phyloP scores from a whole-genome alignment of 2,329 filamentous ascomycete genomes.

The Ophiostoma tasmaniense region DNA sequence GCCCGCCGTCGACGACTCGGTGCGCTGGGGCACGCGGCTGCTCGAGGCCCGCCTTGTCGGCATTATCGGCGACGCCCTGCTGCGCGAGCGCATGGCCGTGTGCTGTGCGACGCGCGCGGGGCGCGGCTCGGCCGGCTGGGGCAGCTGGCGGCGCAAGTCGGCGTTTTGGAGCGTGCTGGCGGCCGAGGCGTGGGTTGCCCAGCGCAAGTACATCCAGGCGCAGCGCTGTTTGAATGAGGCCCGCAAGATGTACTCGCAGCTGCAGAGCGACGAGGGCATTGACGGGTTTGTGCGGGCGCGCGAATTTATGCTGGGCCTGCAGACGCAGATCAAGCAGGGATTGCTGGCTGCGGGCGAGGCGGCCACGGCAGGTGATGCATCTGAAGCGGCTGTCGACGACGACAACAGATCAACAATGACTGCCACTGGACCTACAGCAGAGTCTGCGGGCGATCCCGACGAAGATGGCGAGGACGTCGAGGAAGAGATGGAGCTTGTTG shows the following conservation, averaged over 20 bases:
- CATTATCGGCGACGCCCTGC: constrained; percentile 65
- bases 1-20: constrained; percentile 74
- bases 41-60: constrained; percentile 71
- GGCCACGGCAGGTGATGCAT: constrained; percentile 17
- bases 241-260: constrained; percentile 42
- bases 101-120: constrained; percentile 74
- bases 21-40: constrained; percentile 71
- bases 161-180: constrained; percentile 82
- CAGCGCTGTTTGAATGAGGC: constrained; percentile 69
- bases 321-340: constrained; percentile 41
- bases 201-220: constrained; percentile 69
- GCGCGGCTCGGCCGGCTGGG: constrained; percentile 57
- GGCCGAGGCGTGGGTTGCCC: constrained; percentile 72
- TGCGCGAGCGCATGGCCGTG: constrained; percentile 76
- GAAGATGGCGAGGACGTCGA: constrained; percentile 15
- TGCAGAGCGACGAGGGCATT: constrained; percentile 44
- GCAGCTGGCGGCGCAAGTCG: constrained; percentile 70
- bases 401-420: neutral
- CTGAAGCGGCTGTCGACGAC: constrained; percentile 13
- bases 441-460: neutral
- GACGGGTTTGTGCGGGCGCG: constrained; percentile 43
- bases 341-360: constrained; percentile 28
- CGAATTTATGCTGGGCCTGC: constrained; percentile 44
- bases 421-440: neutral
- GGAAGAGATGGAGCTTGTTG: constrained; percentile 34